Evolutionary conservation across 345 rosid species (phyloP).

Genomic region (Gossypium sturtianum): DNA sequence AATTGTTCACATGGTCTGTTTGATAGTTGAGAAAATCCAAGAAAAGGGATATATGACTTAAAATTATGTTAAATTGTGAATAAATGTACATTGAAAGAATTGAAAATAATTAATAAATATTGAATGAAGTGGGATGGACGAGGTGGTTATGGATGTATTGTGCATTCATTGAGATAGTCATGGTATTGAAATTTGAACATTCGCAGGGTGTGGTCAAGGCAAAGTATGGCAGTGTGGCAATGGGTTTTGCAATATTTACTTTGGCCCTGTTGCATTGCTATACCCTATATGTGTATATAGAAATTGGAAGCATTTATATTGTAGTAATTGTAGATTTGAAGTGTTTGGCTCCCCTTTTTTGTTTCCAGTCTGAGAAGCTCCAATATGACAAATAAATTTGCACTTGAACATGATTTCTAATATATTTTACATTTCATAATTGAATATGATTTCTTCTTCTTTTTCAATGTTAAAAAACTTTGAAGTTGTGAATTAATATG

Average conservation of each 20-base stretch:
- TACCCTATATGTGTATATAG: not conserved
- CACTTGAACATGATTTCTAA: too few species aligned
- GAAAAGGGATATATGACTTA: not conserved
- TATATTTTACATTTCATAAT: too few species aligned
- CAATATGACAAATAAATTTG: slow-evolving; percentile 14
- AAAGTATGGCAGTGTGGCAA: not conserved
- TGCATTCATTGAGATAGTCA: too few species aligned
- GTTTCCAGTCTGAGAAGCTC: slow-evolving; percentile 75
- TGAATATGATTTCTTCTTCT: too few species aligned
- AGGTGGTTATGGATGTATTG: too few species aligned
- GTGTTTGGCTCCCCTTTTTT: not conserved
- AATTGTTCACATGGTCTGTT: not conserved
- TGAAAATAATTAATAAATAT: too few species aligned
- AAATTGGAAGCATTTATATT: not conserved
- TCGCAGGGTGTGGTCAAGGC: not conserved
- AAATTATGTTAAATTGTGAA: too few species aligned
- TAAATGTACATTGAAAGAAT: too few species aligned
- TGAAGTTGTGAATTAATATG: too few species aligned
- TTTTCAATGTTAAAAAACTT: too few species aligned
- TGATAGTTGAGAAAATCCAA: not conserved
- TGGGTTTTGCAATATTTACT: not conserved
- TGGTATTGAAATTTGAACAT: too few species aligned
- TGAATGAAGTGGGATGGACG: too few species aligned
- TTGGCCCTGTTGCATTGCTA: not conserved
- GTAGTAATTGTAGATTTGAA: not conserved